A percentile compares a stretch with the other conserved stretches of the same genome.
Evolutionary conservation across 2,329 filamentous ascomycete species (phyloP).

Genomic region (Bipolaris gigantea): DNA sequence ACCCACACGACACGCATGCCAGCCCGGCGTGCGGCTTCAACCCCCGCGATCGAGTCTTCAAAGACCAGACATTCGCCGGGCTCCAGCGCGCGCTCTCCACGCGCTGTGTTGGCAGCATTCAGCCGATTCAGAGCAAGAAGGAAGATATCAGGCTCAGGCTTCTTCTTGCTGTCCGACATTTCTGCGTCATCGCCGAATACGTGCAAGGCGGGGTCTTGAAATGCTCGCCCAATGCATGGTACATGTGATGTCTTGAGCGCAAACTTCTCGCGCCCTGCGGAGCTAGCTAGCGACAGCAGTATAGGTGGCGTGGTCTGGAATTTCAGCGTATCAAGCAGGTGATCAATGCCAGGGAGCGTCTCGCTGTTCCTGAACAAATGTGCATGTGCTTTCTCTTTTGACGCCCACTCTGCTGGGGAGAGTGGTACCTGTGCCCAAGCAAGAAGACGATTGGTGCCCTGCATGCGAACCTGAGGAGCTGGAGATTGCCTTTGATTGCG

Average conservation of each 20-base stretch:
- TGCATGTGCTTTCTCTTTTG: conserved; percentile 11
- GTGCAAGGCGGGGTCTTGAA: conserved; percentile 1
- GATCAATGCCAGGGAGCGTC: neutral
- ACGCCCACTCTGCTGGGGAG: conserved; percentile 19
- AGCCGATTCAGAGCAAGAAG: conserved; percentile 3
- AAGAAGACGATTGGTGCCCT: conserved; percentile 25
- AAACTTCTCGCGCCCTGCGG: conserved; percentile 4
- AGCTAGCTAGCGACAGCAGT: conserved; percentile 6
- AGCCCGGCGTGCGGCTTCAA: conserved; percentile 1
- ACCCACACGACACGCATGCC: conserved; percentile 6
- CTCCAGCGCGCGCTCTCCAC: neutral
- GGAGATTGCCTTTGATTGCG: neutral
- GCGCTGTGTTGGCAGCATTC: neutral
- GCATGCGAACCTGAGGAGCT: neutral
- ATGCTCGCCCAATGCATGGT: neutral
- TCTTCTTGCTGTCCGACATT: conserved; percentile 11
- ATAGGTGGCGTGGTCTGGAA: neutral
- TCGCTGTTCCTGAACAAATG: conserved; percentile 18
- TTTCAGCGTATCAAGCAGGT: conserved; percentile 1
- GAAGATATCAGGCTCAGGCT: conserved; percentile 11
- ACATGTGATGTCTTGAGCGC: conserved; percentile 4
- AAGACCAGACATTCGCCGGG: conserved; percentile 7
- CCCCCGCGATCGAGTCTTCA: conserved; percentile 11
- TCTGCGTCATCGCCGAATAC: conserved; percentile 8
- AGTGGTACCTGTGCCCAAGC: conserved; percentile 26